Evolutionary conservation across 2,329 filamentous ascomycete species (phyloP).

Genomic region (Alternaria sp.): DNA sequence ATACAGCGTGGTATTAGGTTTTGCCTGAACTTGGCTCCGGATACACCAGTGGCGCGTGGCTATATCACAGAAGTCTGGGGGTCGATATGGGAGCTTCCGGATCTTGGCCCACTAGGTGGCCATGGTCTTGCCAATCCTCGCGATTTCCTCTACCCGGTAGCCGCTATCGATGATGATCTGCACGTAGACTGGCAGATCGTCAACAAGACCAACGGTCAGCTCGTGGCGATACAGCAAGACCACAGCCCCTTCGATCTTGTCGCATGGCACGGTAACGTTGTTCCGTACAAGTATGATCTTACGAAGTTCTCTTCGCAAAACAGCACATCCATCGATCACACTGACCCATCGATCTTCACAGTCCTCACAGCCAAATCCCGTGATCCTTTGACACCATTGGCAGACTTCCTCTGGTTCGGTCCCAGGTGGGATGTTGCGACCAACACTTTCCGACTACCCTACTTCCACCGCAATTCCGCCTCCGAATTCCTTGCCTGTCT

Average conservation of each 20-base stretch:
- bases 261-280: slow-evolving; percentile 53
- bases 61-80: slow-evolving; percentile 54
- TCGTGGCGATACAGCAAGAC: slow-evolving; percentile 47
- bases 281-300: slow-evolving; percentile 65
- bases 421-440: slow-evolving; percentile 51
- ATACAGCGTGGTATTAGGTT: slow-evolving; percentile 53
- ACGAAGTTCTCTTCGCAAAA: slow-evolving; percentile 57
- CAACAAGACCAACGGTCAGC: slow-evolving; percentile 48
- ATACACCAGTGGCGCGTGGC: slow-evolving; percentile 45
- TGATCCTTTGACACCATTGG: slow-evolving; percentile 47
- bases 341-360: slow-evolving; percentile 50
- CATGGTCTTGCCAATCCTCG: slow-evolving; percentile 52
- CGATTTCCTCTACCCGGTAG: slow-evolving; percentile 51
- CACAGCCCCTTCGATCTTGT: slow-evolving; percentile 56
- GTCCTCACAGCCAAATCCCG: slow-evolving; percentile 50
- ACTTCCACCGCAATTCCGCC: slow-evolving; percentile 52
- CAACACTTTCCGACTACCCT: slow-evolving; percentile 51
- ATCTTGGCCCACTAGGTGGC: slow-evolving; percentile 51
- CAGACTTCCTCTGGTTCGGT: slow-evolving; percentile 51
- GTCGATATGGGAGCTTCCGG: slow-evolving; percentile 51
- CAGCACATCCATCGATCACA: slow-evolving; percentile 51
- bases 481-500: slow-evolving; percentile 51
- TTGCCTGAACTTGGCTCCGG: slow-evolving; percentile 44
- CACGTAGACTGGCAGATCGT: slow-evolving; percentile 47
- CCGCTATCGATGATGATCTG: slow-evolving; percentile 49